These are phyloP conservation scores for Geotrichum histeridarum DNA, from an alignment of 1,139 yeast species.

Conservation along the genomic window DNA sequence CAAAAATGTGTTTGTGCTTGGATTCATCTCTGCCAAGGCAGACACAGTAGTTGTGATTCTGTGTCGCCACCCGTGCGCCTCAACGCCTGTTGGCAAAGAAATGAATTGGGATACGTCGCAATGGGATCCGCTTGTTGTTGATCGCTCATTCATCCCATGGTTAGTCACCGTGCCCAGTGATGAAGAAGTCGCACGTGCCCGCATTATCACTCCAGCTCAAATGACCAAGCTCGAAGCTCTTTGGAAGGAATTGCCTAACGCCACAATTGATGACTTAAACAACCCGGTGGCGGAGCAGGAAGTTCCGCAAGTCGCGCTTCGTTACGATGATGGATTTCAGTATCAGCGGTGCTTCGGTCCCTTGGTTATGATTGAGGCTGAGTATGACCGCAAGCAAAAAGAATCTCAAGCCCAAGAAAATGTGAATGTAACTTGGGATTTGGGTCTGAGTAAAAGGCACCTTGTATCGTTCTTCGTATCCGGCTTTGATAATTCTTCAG, in stretches of 20 bases:
- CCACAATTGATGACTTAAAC: conserved; percentile 53
- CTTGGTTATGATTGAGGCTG: conserved; percentile 73
- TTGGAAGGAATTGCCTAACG: conserved; percentile 70
- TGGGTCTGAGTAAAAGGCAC: conserved; percentile 60
- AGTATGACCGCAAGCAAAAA: conserved; percentile 65
- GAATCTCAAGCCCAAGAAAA: conserved; percentile 78
- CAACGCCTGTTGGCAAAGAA: conserved; percentile 43
- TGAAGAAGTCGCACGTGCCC: conserved; percentile 54
- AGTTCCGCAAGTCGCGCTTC: conserved; percentile 63
- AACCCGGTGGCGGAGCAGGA: conserved; percentile 54
- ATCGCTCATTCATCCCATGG: conserved; percentile 76
- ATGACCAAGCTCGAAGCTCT: conserved; percentile 70
- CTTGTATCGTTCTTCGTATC: conserved; percentile 67
- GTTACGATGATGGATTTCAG: conserved; percentile 79
- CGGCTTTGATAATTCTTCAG: conserved; percentile 58
- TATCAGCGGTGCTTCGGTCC: conserved; percentile 87
- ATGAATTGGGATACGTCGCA: conserved; percentile 78
- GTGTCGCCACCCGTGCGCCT: conserved; percentile 86
- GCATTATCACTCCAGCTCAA: conserved; percentile 56
- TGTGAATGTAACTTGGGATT: conserved; percentile 69
- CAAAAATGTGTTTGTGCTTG: conserved; percentile 72
- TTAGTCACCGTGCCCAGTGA: conserved; percentile 66
- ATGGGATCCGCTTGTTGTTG: conserved; percentile 85
- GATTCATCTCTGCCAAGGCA: conserved; percentile 82
- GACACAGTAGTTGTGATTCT: conserved; percentile 83